A percentile compares a stretch with the other conserved stretches of the same genome.
phyloP scores from a whole-genome alignment of 2,329 filamentous ascomycete species.

The Thelonectria blattea region DNA sequence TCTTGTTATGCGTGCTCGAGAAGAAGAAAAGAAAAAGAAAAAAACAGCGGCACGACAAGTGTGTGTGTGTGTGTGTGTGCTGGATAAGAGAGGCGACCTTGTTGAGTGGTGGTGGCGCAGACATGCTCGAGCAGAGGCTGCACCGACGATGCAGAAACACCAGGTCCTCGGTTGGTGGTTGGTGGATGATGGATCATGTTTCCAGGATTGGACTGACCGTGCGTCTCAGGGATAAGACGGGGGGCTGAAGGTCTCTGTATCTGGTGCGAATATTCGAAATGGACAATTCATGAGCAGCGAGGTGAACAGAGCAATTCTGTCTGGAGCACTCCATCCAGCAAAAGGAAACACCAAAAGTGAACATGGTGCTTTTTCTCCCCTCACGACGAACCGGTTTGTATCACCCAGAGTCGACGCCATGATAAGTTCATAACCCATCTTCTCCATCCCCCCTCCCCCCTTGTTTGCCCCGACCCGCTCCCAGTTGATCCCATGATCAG shows the following conservation, averaged over 20 bases:
- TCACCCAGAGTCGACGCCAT: not conserved
- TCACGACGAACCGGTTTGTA: not conserved
- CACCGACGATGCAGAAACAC: slow-evolving; percentile 9
- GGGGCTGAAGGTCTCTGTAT: not conserved
- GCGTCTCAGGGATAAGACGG: not conserved
- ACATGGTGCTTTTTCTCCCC: too few relatives aligned
- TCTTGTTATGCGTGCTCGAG: not conserved
- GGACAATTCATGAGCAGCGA: not conserved
- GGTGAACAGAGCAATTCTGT: not conserved
- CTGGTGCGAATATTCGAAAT: too few relatives aligned
- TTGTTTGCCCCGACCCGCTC: slow-evolving; percentile 5
- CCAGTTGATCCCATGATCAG: slow-evolving; percentile 26
- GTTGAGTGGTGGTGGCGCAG: slow-evolving; percentile 7
- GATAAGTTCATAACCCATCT: not conserved
- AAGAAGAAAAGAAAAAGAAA: not conserved
- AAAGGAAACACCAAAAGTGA: too few relatives aligned
- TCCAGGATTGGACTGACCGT: not conserved
- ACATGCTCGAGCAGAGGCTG: not conserved
- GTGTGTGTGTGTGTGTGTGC: not conserved
- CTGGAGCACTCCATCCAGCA: too few relatives aligned
- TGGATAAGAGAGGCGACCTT: slow-evolving; percentile 3
- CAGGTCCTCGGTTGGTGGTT: slow-evolving; percentile 11
- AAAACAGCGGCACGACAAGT: not conserved
- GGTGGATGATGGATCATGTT: not conserved
- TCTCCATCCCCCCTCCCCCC: not conserved